Base-by-base conservation (phyloP, 225 moss, liverwort and hornwort species). In the Anthoceros angustus region DNA sequence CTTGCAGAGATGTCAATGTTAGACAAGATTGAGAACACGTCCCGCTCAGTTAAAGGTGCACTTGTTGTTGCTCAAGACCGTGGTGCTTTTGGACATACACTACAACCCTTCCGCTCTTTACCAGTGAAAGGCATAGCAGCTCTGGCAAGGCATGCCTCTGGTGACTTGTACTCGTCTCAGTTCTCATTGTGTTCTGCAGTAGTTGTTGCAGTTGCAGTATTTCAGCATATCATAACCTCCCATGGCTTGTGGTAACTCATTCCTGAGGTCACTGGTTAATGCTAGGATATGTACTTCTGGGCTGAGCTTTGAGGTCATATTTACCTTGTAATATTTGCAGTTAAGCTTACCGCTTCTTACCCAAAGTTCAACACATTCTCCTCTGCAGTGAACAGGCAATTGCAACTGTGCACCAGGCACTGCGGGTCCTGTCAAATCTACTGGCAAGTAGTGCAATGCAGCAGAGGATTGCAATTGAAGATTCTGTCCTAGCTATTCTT, bases 1-100 rank as follows among this genome's bases (percentile, higher is more conserved):
- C 8, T 55, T 66, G 75, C 79, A 91, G 94, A 88, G 70, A 65
- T 79, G 48, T 92, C 92, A 63, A 75, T 83, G 39, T 73, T 98
- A 77, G 98, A 98, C 72, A 98, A 92, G 72, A 82, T 98, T 41
- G 98, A 98, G 76, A 83, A 82, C 68, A 86, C 86, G 20, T 98
- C 98, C 15, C 79, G 92, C 39, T 92, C 89, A 65, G 87, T 89
- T 11, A 98, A 89, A 77, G 98, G 98, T 73, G 98, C 98, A 61
- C 89, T 89, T 72, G 84, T 84, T 61, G 78, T 98, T 66, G 98
- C 87, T 68, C 92, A 84, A 78, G 98, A 98, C 73, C 87, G 89
- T 63, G 98, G 98, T 71, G 87, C 89, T 62, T 75, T 98, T 63
- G 98, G 89, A 61, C 92, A 92, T 61, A 83, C 92, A 64, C 71